Evolutionary conservation across 257 asterid species (phyloP), one percentile per base, ranked within the genome.

Genomic region (Verbena officinalis): DNA sequence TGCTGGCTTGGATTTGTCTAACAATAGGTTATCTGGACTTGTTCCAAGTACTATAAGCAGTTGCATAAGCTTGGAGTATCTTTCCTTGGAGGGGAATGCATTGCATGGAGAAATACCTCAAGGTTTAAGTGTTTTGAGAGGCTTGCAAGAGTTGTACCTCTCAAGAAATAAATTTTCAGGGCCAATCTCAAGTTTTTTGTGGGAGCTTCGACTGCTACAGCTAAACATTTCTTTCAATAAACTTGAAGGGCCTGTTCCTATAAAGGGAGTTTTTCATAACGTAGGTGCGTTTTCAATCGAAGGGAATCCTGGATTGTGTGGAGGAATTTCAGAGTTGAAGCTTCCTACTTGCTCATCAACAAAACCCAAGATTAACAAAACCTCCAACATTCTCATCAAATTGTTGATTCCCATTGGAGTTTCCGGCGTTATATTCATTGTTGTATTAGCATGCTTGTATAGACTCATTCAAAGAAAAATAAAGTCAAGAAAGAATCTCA

Each of bases 141-240:
- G 33, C 33, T 27, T 27, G 33, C 33, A 27, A 27, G 33, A 27
- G 33, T 27, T 27, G 5, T 2, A 27, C 33, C 33, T 27, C 5
- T 27, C 33, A 27, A 5, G 5, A 27, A 27, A 27, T 27, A 27
- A 27, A 2, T 27, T 27, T 27, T 27, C 33, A 5, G 33, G 33
- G 5, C 5, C 33, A 27, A 27, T 27, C 33, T 5, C 33, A 27
- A 27, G 33, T 27, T 27, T 27, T 36, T 7, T 9, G 40, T 4
- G 8, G 10, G 40, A 36, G 40, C 40, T 36, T 36, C 11, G 10
- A 4, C 11, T 36, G 4, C 7, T 9, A 4, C 40, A 9, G 9
- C 11, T 78, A 33, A 65, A 78, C 17, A 31, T 78, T 8, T 69
- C 79, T 0, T 70, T 52, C 33, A 78, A 78, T 56, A 56, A 39